Base-by-base conservation (phyloP, 2,329 filamentous ascomycete species). In the Lasiodiplodia citricola region DNA sequence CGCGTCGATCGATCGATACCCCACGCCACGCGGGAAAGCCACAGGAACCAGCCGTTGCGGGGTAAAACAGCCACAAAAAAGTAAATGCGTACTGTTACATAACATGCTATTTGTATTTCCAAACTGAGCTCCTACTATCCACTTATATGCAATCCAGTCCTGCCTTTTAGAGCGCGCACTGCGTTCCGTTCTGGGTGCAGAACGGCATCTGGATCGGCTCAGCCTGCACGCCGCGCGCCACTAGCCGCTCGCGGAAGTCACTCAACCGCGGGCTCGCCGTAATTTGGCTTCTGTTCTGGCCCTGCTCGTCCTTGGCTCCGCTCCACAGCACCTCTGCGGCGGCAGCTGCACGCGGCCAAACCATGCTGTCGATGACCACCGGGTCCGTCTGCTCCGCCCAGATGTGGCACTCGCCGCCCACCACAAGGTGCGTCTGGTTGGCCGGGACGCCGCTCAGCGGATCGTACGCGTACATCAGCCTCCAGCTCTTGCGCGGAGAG, bases 271-370 rank as follows among this genome's bases (percentile, higher is more conserved):
- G 90, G 54, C 86, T 86, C 11, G 91, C 92, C 47, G 89, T 87
- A 69, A 92, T 82, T 81, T 68, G 67, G 52, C 88, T 91, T 65
- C 92, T 83, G 79, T 93, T 93, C 76, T 87, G 80, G 2, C 92
- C 91, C 18, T 83, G 77, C 2, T 83, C 85, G 75, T 94, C 91
- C 69, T 87, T 86, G 2, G 84, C 82, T 28, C 92, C 92, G 51
- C 88, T 92, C 93, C 93, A 97, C 57, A 95, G 84, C 1, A 94
- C 88, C 81, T 96, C 93, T 31, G 87, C 92, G 0, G 90, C 91
- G 0, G 92, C 92, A 64, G 86, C 87, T 1, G 88, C 88, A 6
- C 93, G 86, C 8, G 93, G 93, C 93, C 93, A 97, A 10, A 95
- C 81, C 78, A 92, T 88, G 44, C 83, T 82, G 80, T 97, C 92